A percentile compares a stretch with the other conserved stretches of the same genome.
These are phyloP conservation scores for Nothophoma quercina DNA, from an alignment of 2,329 filamentous ascomycete species.

Conservation along the genomic window DNA sequence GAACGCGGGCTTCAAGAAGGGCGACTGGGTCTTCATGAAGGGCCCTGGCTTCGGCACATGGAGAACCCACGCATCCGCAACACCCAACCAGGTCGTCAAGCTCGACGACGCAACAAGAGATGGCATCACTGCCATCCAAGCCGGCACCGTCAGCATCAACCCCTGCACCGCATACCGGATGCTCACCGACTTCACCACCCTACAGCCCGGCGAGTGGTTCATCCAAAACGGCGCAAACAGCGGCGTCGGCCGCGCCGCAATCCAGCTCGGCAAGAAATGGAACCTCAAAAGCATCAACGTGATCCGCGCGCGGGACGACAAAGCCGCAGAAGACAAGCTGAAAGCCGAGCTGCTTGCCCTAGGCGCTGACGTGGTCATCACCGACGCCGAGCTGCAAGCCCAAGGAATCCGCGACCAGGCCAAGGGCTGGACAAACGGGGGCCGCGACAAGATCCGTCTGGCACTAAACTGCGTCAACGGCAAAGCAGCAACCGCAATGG, in stretches of 20 bases:
- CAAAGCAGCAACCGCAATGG: constrained; percentile 78
- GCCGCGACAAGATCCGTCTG: constrained; percentile 75
- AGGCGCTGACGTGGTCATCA: constrained; percentile 70
- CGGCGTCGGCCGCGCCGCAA: constrained; percentile 88
- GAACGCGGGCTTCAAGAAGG: constrained; percentile 65
- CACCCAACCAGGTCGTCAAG: constrained; percentile 68
- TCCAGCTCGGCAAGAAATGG: constrained; percentile 87
- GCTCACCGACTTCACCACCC: constrained; percentile 77
- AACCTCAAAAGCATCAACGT: constrained; percentile 91
- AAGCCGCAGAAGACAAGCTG: constrained; percentile 71
- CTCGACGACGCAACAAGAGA: constrained; percentile 74
- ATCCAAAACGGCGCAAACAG: constrained; percentile 97
- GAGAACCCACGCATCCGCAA: constrained; percentile 84
- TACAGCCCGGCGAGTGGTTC: constrained; percentile 85
- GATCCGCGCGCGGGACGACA: constrained; percentile 76
- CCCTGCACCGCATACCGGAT: constrained; percentile 95
- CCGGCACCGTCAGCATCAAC: constrained; percentile 89
- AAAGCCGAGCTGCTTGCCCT: constrained; percentile 67
- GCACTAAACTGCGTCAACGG: constrained; percentile 95
- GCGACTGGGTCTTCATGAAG: constrained; percentile 95
- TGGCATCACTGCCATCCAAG: constrained; percentile 77
- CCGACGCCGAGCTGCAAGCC: constrained; percentile 66
- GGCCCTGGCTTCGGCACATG: constrained; percentile 87
- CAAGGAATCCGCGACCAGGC: constrained; percentile 69
- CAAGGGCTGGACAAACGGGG: constrained; percentile 72